Evolutionary conservation across 78 protist genomes (phyloP), one percentile per base, ranked within the genome.

Genomic region (Dictyostelium capitatum): DNA sequence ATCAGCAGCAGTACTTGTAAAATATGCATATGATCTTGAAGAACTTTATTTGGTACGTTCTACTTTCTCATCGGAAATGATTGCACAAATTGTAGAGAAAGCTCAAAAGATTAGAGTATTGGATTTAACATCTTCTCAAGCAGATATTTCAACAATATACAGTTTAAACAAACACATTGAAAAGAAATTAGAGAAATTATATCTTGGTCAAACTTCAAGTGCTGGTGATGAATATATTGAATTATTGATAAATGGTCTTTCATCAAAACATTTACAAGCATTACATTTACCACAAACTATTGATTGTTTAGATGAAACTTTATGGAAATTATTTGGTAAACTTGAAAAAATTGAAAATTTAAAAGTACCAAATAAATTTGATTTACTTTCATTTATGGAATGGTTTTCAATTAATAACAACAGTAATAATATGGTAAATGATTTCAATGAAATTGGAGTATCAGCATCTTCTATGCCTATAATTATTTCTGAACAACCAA

Each of bases 121-220:
- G 0, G 83, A 87, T 43, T 4, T 87, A 37, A 37, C 80, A 3
- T 9, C 25, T 37, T 59, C 93, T 0, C 12, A 10, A 20, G 65
- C 93, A 0, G 47, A 77, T 48, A 48, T 43, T n/a, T 28, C 46
- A 0, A 23, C 32, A 10, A 19, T 87, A 10, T 73, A 74, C 3
- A 82, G 69, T n/a, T 64, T 87, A 43, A 74, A 56, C 17, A 28
- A n/a, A 2, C 93, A 87, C n/a, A 84, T 80, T 6, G 83, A 83
- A 17, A 64, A 70, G 47, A 10, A 87, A 19, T 82, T 87, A 1
- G 70, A 51, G 7, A 11, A 65, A 30, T 84, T 87, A 10, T 50
- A 64, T 37, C 78, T 87, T 1, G 19, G 12, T 7, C 12, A 65
- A 10, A 64, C 84, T 23, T 23, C 32, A 20, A 25, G 4, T 8